Conservation (phyloP, 2,329 filamentous ascomycete species). For the Amphichorda felina region DNA sequence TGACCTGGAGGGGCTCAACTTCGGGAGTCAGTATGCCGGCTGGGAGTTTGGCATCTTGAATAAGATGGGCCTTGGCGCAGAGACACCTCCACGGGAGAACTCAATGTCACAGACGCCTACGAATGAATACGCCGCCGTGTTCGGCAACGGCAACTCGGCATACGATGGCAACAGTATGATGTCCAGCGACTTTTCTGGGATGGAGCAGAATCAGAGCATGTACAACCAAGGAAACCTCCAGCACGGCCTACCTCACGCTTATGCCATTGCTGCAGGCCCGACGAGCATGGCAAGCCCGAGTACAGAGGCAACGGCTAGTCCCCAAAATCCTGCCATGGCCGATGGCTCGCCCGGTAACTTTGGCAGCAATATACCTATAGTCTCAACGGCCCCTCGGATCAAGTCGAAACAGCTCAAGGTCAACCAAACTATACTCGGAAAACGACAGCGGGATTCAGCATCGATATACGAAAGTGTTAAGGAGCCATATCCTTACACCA, state of each 20-base stretch:
- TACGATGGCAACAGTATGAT: constrained; percentile 24
- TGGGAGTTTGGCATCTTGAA: constrained; percentile 93
- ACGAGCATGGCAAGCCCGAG: constrained; percentile 51
- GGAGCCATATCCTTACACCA: constrained; percentile 83
- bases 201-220: constrained; percentile 36
- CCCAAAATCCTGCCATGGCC: constrained; percentile 38
- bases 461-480: constrained; percentile 82
- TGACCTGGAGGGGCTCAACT: constrained; percentile 76
- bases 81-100: constrained; percentile 61
- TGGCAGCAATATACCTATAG: constrained; percentile 9
- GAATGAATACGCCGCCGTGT: constrained; percentile 31
- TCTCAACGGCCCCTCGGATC: constrained; percentile 17
- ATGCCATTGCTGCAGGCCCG: constrained; percentile 52
- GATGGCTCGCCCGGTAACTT: constrained; percentile 37
- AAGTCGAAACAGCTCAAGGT: constrained; percentile 31
- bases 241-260: constrained; percentile 52
- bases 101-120: constrained; percentile 28
- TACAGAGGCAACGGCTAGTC: constrained; percentile 50
- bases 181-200: constrained; percentile 35
- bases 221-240: constrained; percentile 47
- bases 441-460: constrained; percentile 61
- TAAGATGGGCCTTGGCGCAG: constrained; percentile 74
- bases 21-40: constrained; percentile 91
- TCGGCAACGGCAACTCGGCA: constrained; percentile 31
- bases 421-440: constrained; percentile 39